Conservation (phyloP, 78 protist genomes). For the Dictyostelium capitatum region DNA sequence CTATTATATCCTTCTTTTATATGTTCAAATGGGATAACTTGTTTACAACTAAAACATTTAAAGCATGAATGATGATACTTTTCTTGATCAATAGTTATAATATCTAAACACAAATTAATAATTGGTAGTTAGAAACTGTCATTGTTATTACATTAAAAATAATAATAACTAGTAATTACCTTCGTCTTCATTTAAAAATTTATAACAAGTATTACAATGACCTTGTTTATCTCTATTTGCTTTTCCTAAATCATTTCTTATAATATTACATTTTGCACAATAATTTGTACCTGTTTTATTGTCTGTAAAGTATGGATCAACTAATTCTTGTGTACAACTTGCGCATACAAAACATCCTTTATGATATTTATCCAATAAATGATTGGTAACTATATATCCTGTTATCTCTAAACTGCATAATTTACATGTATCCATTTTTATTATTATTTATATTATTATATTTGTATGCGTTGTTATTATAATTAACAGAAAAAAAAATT, state of each 20-base stretch:
- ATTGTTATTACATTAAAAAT: neutral
- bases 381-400: neutral
- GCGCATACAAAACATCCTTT: neutral
- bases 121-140: neutral
- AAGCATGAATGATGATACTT: neutral
- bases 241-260: neutral
- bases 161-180: neutral
- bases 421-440: neutral
- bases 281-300: neutral
- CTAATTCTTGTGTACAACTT: neutral
- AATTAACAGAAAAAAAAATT: too few relatives aligned
- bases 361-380: neutral
- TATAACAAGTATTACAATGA: neutral
- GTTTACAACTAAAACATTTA: neutral
- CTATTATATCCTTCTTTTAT: neutral
- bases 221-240: neutral
- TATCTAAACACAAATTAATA: neutral
- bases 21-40: neutral
- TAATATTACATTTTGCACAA: neutral
- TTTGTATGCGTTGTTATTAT: too few relatives aligned
- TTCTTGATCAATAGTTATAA: neutral
- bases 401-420: neutral
- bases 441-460: too few relatives aligned
- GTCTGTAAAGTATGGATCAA: neutral
- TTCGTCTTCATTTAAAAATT: neutral